phyloP scores from a whole-genome alignment of 495 filamentous ascomycete genomes.

The Glarea lozoyensis region DNA sequence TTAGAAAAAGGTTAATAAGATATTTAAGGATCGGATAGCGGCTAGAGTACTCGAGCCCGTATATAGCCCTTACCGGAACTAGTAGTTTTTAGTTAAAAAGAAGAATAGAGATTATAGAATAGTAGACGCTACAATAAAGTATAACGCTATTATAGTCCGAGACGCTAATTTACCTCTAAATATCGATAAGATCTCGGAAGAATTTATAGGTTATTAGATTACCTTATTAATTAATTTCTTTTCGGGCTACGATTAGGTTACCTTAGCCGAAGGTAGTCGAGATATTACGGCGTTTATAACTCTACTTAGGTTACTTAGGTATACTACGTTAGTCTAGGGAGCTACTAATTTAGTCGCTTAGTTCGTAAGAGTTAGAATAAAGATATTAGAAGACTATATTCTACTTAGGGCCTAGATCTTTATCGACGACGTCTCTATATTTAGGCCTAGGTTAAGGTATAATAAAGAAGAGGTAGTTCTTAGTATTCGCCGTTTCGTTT shows the following conservation, averaged over 20 bases:
- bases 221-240: background rate
- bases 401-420: background rate
- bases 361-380: background rate
- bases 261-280: background rate
- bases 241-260: slow-evolving; percentile 19
- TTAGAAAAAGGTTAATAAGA: background rate
- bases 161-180: background rate
- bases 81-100: slow-evolving; percentile 1
- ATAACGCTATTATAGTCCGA: background rate
- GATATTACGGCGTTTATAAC: slow-evolving; percentile 2
- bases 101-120: background rate
- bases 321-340: background rate
- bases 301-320: background rate
- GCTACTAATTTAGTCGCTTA: slow-evolving; percentile 1
- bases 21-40: background rate
- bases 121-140: background rate
- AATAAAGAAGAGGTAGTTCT: background rate
- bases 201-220: slow-evolving; percentile 1
- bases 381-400: background rate
- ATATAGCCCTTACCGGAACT: background rate
- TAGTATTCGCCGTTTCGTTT: background rate
- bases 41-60: background rate
- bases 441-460: background rate
- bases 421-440: background rate
- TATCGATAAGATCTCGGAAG: background rate